A percentile compares a stretch with the other conserved stretches of the same genome.
These are phyloP conservation scores for Fusarium sororula DNA, from an alignment of 2,329 filamentous ascomycete species.

Conservation along the genomic window DNA sequence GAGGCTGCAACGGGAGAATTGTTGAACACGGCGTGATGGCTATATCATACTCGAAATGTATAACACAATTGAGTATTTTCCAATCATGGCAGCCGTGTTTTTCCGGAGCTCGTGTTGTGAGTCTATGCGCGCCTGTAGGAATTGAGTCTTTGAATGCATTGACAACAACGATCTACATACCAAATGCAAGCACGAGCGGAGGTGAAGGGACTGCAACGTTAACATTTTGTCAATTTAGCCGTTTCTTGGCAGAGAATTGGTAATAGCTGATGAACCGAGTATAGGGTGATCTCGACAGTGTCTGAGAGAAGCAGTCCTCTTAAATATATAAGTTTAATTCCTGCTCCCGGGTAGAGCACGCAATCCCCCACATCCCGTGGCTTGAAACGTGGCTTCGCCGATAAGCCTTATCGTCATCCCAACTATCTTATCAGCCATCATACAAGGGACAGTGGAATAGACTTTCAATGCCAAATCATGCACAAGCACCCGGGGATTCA, in stretches of 20 bases:
- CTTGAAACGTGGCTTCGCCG: background rate
- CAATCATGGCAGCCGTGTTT: background rate
- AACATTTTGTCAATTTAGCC: background rate
- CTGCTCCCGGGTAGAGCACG: background rate
- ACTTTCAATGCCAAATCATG: no score
- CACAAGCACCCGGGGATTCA: no score
- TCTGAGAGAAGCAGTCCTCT: background rate
- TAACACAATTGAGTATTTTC: background rate
- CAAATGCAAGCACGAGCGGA: background rate
- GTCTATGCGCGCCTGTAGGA: slow-evolving; percentile 15
- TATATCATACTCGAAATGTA: background rate
- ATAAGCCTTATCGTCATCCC: background rate
- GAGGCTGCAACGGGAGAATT: background rate
- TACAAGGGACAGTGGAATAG: background rate
- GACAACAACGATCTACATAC: background rate
- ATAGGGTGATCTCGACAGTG: background rate
- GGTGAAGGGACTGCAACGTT: background rate
- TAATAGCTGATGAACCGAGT: background rate
- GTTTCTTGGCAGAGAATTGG: background rate
- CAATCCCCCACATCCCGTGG: background rate
- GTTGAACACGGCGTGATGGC: background rate
- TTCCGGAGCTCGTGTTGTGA: background rate
- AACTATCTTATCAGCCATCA: background rate
- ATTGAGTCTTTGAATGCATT: background rate
- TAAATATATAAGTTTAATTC: background rate